Evolutionary conservation across 345 rosid genomes (phyloP).

Genomic region (Erodium maritimum): DNA sequence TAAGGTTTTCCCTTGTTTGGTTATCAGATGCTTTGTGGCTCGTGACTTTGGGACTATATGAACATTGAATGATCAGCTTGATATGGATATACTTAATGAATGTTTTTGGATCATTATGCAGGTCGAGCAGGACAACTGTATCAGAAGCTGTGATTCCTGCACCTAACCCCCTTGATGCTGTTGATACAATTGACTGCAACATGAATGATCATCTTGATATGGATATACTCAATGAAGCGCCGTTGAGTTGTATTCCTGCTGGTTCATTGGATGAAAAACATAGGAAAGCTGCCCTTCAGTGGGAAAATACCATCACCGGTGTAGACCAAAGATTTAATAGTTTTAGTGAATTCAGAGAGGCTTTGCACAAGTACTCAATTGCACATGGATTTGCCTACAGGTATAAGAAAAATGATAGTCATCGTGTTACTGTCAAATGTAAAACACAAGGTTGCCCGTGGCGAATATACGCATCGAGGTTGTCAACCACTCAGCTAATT

Average conservation of each 20-base stretch:
- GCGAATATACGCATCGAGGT: constrained; percentile 80
- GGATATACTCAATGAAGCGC: constrained; percentile 28
- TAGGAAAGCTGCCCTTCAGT: constrained; percentile 51
- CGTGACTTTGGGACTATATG: not conserved
- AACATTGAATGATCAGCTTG: too few relatives aligned
- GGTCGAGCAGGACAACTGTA: constrained; percentile 65
- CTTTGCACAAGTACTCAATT: constrained; percentile 77
- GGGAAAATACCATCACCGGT: constrained; percentile 87
- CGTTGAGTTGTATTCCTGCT: constrained; percentile 28
- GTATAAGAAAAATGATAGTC: constrained; percentile 89
- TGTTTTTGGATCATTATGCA: constrained; percentile 17
- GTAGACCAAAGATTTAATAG: constrained; percentile 79
- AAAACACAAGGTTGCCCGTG: constrained; percentile 83
- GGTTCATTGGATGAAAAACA: constrained; percentile 32
- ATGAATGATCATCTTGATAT: constrained; percentile 13
- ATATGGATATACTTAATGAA: constrained; percentile 3
- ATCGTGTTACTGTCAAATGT: constrained; percentile 81
- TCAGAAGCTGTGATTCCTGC: constrained; percentile 44
- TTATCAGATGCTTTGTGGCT: too few relatives aligned
- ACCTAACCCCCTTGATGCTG: constrained; percentile 13
- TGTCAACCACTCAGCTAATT: constrained; percentile 71
- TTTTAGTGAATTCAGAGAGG: constrained; percentile 75
- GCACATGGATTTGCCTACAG: constrained; percentile 83
- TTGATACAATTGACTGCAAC: constrained; percentile 23
- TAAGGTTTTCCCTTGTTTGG: constrained; percentile 1